Percentiles rank a stretch among this genome's conserved stretches.
Conservation (phyloP, 768 basidiomycete species). For the Pisolithus sp. region DNA sequence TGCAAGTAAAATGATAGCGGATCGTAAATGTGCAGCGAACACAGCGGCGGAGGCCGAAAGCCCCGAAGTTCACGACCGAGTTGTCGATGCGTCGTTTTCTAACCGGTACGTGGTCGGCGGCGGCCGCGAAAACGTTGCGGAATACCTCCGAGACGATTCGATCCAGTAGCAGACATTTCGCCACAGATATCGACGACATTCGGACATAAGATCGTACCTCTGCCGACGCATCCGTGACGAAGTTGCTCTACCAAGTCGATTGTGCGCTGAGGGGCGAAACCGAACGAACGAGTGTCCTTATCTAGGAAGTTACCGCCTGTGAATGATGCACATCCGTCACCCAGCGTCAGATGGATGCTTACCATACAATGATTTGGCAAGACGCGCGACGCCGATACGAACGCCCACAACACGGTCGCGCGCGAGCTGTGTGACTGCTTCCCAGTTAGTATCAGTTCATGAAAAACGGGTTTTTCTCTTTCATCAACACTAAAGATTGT, state of each 20-base stretch:
- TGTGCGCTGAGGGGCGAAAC: slow-evolving; percentile 29
- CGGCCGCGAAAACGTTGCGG: slow-evolving; percentile 35
- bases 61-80: not conserved
- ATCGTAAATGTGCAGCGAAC: not conserved
- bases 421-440: slow-evolving; percentile 48
- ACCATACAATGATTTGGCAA: slow-evolving; percentile 54
- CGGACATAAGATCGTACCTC: slow-evolving; percentile 58
- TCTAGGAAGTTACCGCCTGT: slow-evolving; percentile 7
- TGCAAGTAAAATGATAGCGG: not conserved
- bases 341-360: slow-evolving; percentile 21
- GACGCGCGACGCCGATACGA: slow-evolving; percentile 77
- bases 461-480: slow-evolving; percentile 30
- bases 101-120: slow-evolving; percentile 15
- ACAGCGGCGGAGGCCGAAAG: not conserved
- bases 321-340: not conserved
- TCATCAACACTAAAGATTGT: slow-evolving; percentile 45
- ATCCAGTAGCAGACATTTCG: slow-evolving; percentile 7
- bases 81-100: slow-evolving; percentile 5
- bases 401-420: slow-evolving; percentile 75
- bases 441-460: slow-evolving; percentile 42
- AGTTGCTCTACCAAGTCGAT: slow-evolving; percentile 40
- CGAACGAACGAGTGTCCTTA: slow-evolving; percentile 6
- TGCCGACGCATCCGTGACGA: slow-evolving; percentile 47
- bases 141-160: slow-evolving; percentile 17
- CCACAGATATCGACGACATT: slow-evolving; percentile 18